Base-by-base conservation (phyloP, 2,329 filamentous ascomycete genomes). In the Apiospora koreana region DNA sequence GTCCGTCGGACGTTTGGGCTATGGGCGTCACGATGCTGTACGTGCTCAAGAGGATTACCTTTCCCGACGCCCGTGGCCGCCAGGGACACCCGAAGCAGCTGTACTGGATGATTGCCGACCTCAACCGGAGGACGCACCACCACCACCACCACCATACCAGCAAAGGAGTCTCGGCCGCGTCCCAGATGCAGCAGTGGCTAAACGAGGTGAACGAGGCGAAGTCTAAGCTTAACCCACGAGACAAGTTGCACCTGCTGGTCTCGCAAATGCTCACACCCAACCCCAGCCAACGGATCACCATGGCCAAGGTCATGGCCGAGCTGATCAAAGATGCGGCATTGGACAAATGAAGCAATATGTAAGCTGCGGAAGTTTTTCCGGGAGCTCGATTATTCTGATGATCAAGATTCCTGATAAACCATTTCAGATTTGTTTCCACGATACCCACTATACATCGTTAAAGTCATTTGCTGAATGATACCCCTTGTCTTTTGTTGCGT, bases 1-100 rank as follows among this genome's bases (percentile, higher is more conserved):
- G 85, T 3, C 80, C 87, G 2, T 88, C 87, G 41, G 88, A 90
- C 73, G 86, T 89, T 10, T 90, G 88, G 87, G 88, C 87, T 0
- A 79, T 90, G 41, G 88, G 88, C 64, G 82, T 90, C 67, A 89
- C 87, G 41, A 89, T 90, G 87, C 82, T 90, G 25, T 90, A 90
- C 72, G 84, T 88, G 5, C 77, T 90, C 69, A 81, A 83, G 72
- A 87, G 87, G 78, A 87, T 89, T 45, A 75, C 84, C 0, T 87
- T 88, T 69, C 88, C 88, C 0, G 88, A 89, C 72, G 79, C 82
- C 43, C 84, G 88, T 25, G 85, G 82, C 3, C 79, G 84, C 35
- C 82, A 83, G 68, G 81, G 83, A 1, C 85, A 87, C 70, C 82
- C 84, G 0, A 83, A 82, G 69, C 85, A 85, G 38, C 79, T 89